Conservation (phyloP, 2,329 filamentous ascomycete species). For the Neocatenulostroma microsporum region DNA sequence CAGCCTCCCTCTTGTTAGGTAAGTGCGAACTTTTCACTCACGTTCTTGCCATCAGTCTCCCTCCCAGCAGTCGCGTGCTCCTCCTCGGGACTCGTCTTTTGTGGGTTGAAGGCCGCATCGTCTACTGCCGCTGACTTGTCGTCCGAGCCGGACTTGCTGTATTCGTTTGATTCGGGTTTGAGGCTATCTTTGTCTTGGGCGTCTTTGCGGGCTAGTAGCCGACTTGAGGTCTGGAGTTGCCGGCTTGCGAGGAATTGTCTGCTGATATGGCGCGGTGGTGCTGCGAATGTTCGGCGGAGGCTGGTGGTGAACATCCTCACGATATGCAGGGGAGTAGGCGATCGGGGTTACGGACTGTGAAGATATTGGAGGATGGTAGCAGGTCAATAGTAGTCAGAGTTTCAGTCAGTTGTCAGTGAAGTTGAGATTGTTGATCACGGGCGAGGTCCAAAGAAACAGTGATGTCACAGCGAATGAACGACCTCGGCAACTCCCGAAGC, state of each 20-base stretch:
- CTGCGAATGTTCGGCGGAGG: constrained; percentile 6
- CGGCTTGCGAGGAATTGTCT: constrained; percentile 10
- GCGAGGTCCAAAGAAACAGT: too few relatives aligned
- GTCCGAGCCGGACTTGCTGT: constrained; percentile 60
- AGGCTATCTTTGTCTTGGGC: constrained; percentile 50
- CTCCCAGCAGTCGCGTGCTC: constrained; percentile 39
- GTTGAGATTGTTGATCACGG: too few relatives aligned
- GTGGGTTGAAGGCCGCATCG: constrained; percentile 61
- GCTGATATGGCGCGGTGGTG: constrained; percentile 2
- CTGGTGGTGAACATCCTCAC: constrained; percentile 4
- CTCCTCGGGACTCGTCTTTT: constrained; percentile 58
- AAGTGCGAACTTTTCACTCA: background rate
- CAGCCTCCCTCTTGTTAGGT: background rate
- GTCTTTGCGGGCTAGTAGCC: constrained; percentile 33
- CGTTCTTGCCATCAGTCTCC: constrained; percentile 24
- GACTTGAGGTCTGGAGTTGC: constrained; percentile 17
- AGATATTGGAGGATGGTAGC: too few relatives aligned
- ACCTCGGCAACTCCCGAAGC: too few relatives aligned
- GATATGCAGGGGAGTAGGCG: too few relatives aligned
- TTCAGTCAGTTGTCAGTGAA: too few relatives aligned
- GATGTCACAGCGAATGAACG: too few relatives aligned
- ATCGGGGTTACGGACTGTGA: too few relatives aligned
- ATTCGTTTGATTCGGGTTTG: constrained; percentile 58
- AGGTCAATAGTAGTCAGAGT: too few relatives aligned
- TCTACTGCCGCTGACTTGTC: constrained; percentile 47